Conservation (phyloP, 257 asterid genomes). For the Coffea eugenioides region DNA sequence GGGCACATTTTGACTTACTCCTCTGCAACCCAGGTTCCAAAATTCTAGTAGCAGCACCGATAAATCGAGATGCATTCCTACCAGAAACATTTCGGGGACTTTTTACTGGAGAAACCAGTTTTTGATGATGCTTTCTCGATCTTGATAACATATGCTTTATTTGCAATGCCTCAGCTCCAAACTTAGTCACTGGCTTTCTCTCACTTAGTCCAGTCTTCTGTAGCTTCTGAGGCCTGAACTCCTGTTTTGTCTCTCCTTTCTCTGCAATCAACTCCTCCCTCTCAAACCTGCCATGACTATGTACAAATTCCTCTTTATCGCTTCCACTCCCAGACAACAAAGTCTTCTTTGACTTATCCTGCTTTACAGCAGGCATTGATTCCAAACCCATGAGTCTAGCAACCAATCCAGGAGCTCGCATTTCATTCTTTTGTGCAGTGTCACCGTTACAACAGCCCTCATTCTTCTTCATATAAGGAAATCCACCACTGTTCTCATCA, state of each 20-base stretch:
- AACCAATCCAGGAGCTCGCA: conserved; percentile 72
- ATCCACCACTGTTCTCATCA: conserved; percentile 91
- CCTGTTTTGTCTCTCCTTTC: conserved; percentile 50
- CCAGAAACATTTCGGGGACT: conserved; percentile 60
- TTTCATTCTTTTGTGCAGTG: conserved; percentile 43
- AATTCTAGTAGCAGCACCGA: conserved; percentile 80
- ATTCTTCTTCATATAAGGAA: conserved; percentile 48
- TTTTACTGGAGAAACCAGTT: conserved; percentile 66
- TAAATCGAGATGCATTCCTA: conserved; percentile 61
- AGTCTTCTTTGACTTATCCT: conserved; percentile 46
- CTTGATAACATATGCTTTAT: conserved; percentile 57
- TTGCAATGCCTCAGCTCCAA: conserved; percentile 61
- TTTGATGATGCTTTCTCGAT: conserved; percentile 63
- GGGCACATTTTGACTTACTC: conserved; percentile 52
- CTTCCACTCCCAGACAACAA: conserved; percentile 26
- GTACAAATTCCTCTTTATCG: conserved; percentile 28
- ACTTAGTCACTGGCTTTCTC: conserved; percentile 43
- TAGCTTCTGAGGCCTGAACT: conserved; percentile 80
- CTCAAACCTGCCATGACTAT: conserved; percentile 9
- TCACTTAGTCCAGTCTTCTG: conserved; percentile 71
- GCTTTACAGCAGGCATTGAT: conserved; percentile 61
- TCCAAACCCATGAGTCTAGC: conserved; percentile 99
- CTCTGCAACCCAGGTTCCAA: conserved; percentile 85
- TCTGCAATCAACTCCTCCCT: conserved; percentile 39
- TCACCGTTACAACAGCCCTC: conserved; percentile 32